Percentiles rank a stretch among this genome's conserved stretches.
These are phyloP conservation scores for Aspergillus incahuasiensis DNA, from an alignment of 495 filamentous ascomycete species.

Conservation along the genomic window DNA sequence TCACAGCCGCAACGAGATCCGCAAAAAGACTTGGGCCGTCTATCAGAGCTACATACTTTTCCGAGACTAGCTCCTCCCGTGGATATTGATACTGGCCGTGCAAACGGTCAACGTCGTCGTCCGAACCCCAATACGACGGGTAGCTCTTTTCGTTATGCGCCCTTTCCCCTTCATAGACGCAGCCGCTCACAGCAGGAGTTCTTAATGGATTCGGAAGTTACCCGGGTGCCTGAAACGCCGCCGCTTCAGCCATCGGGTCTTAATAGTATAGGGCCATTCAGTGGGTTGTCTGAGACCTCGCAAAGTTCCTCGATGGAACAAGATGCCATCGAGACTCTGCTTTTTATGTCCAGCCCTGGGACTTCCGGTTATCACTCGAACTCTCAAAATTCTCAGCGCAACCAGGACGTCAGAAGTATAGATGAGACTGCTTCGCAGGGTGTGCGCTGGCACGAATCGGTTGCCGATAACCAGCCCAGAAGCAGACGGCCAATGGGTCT, in stretches of 20 bases:
- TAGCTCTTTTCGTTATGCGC: slow-evolving; percentile 19
- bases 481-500: slow-evolving; percentile 1
- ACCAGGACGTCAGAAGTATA: slow-evolving; percentile 20
- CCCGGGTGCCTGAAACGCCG: slow-evolving; percentile 30
- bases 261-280: slow-evolving; percentile 21
- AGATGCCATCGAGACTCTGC: slow-evolving; percentile 79
- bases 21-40: background rate
- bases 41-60: slow-evolving; percentile 20
- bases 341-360: slow-evolving; percentile 84
- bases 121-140: slow-evolving; percentile 38
- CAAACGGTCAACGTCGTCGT: slow-evolving; percentile 27
- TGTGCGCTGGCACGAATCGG: slow-evolving; percentile 14
- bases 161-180: slow-evolving; percentile 30
- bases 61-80: slow-evolving; percentile 55
- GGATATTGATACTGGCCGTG: slow-evolving; percentile 42
- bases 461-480: slow-evolving; percentile 4
- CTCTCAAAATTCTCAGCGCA: slow-evolving; percentile 24
- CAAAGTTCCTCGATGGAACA: slow-evolving; percentile 71
- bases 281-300: slow-evolving; percentile 47
- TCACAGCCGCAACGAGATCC: slow-evolving; percentile 13
- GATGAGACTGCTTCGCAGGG: slow-evolving; percentile 30
- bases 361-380: slow-evolving; percentile 56
- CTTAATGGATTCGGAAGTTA: slow-evolving; percentile 19
- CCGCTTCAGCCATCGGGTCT: slow-evolving; percentile 30
- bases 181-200: slow-evolving; percentile 37